Evolutionary conservation across 106 monocot species (phyloP).

Genomic region (Dendrobium chrysotoxum): DNA sequence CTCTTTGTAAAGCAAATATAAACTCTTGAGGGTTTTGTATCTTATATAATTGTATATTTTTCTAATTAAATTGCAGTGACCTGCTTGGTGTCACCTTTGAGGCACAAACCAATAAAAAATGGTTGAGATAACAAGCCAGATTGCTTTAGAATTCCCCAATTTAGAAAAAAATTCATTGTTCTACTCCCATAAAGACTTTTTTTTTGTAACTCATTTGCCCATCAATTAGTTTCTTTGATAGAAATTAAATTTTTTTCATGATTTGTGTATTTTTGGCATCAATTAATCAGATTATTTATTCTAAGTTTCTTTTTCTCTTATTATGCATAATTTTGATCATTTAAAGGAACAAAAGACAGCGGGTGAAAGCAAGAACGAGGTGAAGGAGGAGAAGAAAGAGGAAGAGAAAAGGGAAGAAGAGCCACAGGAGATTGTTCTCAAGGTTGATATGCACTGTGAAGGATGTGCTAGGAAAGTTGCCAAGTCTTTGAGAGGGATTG

Average conservation of each 20-base stretch:
- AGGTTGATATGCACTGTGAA: constrained; percentile 79
- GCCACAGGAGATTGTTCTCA: constrained; percentile 56
- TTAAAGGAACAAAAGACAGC: constrained; percentile 21
- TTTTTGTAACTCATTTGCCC: not conserved
- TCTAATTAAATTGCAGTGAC: not conserved
- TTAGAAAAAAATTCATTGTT: too few relatives aligned
- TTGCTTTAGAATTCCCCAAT: not conserved
- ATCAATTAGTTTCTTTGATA: not conserved
- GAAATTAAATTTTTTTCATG: not conserved
- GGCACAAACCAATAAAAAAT: not conserved
- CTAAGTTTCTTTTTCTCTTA: too few relatives aligned
- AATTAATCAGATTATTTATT: not conserved
- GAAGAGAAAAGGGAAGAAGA: constrained; percentile 39
- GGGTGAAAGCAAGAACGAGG: constrained; percentile 18
- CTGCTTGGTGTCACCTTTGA: not conserved
- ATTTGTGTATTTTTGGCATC: not conserved
- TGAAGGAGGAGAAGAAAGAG: not conserved
- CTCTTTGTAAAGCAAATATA: not conserved
- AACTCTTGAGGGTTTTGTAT: not conserved
- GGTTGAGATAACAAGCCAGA: not conserved
- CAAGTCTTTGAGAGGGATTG: constrained; percentile 36
- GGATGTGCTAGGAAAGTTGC: constrained; percentile 67
- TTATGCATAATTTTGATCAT: not conserved
- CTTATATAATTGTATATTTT: not conserved
- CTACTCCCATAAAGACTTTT: too few relatives aligned